Base-by-base conservation (phyloP, 257 asterid species). In the Rehmannia glutinosa region DNA sequence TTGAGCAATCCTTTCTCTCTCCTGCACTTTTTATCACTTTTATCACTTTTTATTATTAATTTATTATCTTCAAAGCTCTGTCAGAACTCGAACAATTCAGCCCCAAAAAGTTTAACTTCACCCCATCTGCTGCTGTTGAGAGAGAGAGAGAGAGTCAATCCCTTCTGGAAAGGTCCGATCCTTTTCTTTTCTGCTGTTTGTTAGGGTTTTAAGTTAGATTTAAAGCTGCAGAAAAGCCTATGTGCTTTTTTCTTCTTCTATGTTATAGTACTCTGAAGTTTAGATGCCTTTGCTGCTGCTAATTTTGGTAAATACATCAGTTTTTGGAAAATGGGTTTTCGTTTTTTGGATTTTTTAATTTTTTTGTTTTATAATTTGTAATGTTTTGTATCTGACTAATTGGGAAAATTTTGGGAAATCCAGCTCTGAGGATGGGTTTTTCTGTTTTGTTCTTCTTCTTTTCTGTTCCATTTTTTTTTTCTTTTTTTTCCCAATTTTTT, bases 11-110 rank as follows among this genome's bases (percentile, higher is more conserved):
- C 64, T 53, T 72, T 73, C 79, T 78, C 79, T 73, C 78, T 73
- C 70, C 38, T 66, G 68, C 78, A 61, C 77, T 80, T 73, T 81
- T 75, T 75, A 75, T 73, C 81, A 60, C 81, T 79, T 82, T 78
- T 59, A 35, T 61, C 23, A 20, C 58, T 53, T 63, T 46, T 69
- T 50, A 15, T 12, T 39, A 75, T 60, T 79, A 62, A 12, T 76
- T 78, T n/a, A n/a, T 72, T 66, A 43, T 69, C 27, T 11, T 25
- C 27, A n/a, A 70, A 20, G 8, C 59, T 56, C 68, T 78, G 57
- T 74, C 79, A 46, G 43, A 73, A 51, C 71, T 63, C 72, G 46
- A 64, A 63, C 36, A 56, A 33, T 50, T 59, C 75, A 70, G 61
- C 62, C 68, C 75, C 55, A 51, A 32, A 45, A 24, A 58, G 52